Conservation (phyloP, 129 eudicot genomes). For the Escallonia rubra region DNA sequence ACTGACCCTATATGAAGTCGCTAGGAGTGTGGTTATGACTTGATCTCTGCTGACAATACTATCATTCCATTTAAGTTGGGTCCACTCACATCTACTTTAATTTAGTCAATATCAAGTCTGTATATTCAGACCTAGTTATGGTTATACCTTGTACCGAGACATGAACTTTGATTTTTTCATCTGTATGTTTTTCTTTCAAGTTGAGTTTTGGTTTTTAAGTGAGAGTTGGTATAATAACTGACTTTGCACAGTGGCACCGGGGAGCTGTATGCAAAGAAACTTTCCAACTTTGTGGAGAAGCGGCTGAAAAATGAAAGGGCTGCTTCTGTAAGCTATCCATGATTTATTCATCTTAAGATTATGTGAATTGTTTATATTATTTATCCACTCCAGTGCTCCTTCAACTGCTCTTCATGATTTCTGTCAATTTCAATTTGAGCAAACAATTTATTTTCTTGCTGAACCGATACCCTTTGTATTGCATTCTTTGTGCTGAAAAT, state of each 20-base stretch:
- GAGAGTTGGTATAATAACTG: not conserved
- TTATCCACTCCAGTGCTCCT: not conserved
- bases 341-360: conserved; percentile 4
- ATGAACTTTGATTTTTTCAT: too few species aligned
- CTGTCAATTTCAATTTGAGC: too few species aligned
- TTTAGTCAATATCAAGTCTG: too few species aligned
- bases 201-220: not conserved
- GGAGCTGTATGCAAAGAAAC: conserved; percentile 92
- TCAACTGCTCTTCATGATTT: too few species aligned
- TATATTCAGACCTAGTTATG: not conserved
- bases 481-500: too few species aligned
- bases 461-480: too few species aligned
- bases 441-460: too few species aligned
- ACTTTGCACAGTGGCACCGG: conserved; percentile 68
- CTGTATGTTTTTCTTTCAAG: not conserved
- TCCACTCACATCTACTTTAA: too few species aligned
- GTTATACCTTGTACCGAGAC: not conserved
- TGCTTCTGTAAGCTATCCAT: conserved; percentile 70
- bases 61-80: too few species aligned
- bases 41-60: too few species aligned
- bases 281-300: conserved; percentile 88
- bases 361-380: not conserved
- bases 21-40: too few species aligned
- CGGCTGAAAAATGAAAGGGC: conserved; percentile 83
- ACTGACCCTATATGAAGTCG: too few species aligned